phyloP scores from a whole-genome alignment of 2,329 filamentous ascomycete species.

The Neonectria ditissima region DNA sequence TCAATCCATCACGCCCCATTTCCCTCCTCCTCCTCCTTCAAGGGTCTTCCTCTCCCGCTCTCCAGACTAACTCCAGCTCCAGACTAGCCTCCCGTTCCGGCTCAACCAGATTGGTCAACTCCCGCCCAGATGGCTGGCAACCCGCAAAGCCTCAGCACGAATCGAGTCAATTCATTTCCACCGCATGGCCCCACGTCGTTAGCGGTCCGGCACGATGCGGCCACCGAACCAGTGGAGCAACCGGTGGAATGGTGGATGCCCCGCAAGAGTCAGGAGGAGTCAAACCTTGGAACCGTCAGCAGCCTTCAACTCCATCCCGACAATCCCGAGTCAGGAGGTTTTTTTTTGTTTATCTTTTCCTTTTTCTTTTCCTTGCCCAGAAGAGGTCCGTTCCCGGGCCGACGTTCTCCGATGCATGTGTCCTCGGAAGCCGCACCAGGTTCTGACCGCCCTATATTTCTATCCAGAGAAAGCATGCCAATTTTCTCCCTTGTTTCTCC shows the following conservation, averaged over 20 bases:
- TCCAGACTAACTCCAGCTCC: too few relatives aligned
- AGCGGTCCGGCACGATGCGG: slow-evolving; percentile 30
- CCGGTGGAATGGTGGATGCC: background rate
- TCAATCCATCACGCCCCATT: background rate
- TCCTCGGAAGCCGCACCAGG: background rate
- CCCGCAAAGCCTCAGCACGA: background rate
- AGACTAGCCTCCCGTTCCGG: background rate
- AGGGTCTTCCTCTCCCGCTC: background rate
- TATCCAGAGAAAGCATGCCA: background rate
- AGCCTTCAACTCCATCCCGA: background rate
- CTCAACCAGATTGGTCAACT: slow-evolving; percentile 1
- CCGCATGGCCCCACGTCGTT: slow-evolving; percentile 20
- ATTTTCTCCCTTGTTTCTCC: slow-evolving; percentile 12
- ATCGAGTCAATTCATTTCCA: slow-evolving; percentile 21
- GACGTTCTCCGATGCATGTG: background rate
- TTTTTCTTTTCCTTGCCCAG: too few relatives aligned
- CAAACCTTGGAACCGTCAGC: too few relatives aligned
- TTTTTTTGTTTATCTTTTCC: too few relatives aligned
- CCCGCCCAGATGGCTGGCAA: background rate
- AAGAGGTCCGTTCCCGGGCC: slow-evolving; percentile 5
- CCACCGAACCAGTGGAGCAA: slow-evolving; percentile 8
- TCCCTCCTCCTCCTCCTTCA: background rate
- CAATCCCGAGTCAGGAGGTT: background rate
- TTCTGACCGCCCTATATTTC: background rate
- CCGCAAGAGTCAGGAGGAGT: background rate